Evolutionary conservation across 768 basidiomycete genomes (phyloP).

Genomic region (Tephrocybe rancida): DNA sequence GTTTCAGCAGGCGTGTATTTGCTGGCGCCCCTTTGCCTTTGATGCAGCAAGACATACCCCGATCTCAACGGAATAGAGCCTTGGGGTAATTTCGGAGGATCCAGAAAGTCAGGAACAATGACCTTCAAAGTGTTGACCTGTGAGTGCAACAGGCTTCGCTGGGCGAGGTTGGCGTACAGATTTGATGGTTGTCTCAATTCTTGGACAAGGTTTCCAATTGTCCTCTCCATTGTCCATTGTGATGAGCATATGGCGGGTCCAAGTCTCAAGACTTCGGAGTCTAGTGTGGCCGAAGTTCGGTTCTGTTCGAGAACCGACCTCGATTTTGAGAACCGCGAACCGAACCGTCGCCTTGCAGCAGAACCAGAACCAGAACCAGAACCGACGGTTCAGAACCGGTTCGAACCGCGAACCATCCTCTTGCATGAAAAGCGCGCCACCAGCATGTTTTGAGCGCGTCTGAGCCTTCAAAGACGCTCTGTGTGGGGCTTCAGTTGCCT

Average conservation of each 20-base stretch:
- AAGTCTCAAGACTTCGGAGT: conserved; percentile 18
- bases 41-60: conserved; percentile 10
- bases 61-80: conserved; percentile 2
- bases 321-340: no score
- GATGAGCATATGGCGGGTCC: conserved; percentile 21
- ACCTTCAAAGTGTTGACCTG: background rate
- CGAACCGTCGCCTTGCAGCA: no score
- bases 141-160: background rate
- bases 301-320: no score
- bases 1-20: background rate
- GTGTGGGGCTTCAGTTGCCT: no score
- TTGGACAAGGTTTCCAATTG: conserved; percentile 14
- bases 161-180: conserved; percentile 1
- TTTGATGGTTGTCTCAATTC: conserved; percentile 2
- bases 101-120: background rate
- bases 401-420: no score
- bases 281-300: no score
- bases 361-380: no score
- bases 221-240: conserved; percentile 34
- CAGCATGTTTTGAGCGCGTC: no score
- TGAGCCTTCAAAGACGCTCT: no score
- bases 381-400: no score
- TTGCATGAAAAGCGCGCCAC: no score
- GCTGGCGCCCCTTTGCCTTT: background rate
- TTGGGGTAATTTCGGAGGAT: background rate